A percentile compares a stretch with the other conserved stretches of the same genome.
Conservation (phyloP, 768 basidiomycete genomes). For the Phlebiopsis flavidoalba region DNA sequence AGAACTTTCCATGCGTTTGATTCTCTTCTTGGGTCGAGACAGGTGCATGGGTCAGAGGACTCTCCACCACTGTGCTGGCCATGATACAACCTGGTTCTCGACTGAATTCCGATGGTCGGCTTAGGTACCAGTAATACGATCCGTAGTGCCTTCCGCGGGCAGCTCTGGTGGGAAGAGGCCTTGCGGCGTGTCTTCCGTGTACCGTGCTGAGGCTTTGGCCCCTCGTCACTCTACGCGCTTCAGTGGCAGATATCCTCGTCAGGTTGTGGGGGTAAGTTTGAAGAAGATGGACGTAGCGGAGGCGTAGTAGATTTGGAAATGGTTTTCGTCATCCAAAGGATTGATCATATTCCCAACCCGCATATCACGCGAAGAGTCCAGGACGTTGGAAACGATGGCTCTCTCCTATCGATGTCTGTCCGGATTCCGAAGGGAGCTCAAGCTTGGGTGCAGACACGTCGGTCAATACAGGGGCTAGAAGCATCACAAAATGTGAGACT, state of each 20-base stretch:
- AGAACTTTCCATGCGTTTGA: conserved; percentile 30
- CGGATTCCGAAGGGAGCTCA: conserved; percentile 14
- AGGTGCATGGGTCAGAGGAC: conserved; percentile 24
- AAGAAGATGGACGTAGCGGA: neutral
- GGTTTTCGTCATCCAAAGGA: neutral
- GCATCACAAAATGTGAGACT: neutral
- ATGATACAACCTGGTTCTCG: neutral
- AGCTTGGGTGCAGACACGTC: conserved; percentile 43
- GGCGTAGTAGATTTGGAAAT: neutral
- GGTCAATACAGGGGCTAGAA: conserved; percentile 47
- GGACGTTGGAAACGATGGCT: no score
- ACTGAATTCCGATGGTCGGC: neutral
- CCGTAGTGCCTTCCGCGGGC: neutral
- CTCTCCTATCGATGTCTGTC: no score
- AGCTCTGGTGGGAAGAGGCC: neutral
- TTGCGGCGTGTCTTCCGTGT: conserved; percentile 7
- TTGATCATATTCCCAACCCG: no score
- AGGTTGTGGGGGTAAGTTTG: conserved; percentile 7
- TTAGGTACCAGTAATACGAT: neutral
- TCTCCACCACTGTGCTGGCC: neutral
- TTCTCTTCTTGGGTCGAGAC: conserved; percentile 39
- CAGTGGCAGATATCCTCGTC: conserved; percentile 42
- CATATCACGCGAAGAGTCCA: no score
- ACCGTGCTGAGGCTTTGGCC: conserved; percentile 2
- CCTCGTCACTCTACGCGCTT: conserved; percentile 19